Evolutionary conservation across 441 rosid genomes (phyloP).

Genomic region (Cnidoscolus chayamansa): DNA sequence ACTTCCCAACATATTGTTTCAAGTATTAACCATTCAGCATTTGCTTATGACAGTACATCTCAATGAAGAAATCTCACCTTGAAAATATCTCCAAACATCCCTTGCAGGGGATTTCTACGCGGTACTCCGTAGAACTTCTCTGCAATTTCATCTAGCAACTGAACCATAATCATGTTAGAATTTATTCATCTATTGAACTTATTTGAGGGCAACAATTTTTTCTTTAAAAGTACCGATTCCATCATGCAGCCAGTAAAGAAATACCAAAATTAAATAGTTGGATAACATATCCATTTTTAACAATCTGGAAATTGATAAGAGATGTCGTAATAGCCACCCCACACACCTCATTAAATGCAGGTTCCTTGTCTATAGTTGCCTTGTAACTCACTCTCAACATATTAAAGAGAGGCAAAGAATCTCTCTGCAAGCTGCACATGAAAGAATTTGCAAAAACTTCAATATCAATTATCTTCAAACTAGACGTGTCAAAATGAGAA

Average conservation of each 20-base stretch:
- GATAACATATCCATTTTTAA: constrained; percentile 1
- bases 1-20: background rate
- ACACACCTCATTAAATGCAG: constrained; percentile 69
- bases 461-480: background rate
- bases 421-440: constrained; percentile 72
- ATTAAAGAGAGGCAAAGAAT: constrained; percentile 89
- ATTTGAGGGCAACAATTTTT: too few species aligned
- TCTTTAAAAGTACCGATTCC: background rate
- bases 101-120: constrained; percentile 82
- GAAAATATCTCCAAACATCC: constrained; percentile 86
- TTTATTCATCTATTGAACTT: too few species aligned
- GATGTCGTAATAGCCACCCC: background rate
- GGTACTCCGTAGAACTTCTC: constrained; percentile 83
- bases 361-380: constrained; percentile 74
- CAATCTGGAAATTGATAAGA: constrained; percentile 9
- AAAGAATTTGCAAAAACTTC: background rate
- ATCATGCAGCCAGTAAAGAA: background rate
- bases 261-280: background rate
- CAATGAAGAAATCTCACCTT: constrained; percentile 41
- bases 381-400: constrained; percentile 72
- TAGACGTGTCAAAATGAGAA: constrained; percentile 6
- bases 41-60: too few species aligned
- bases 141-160: constrained; percentile 82
- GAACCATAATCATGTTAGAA: constrained; percentile 30
- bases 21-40: background rate